Conservation (phyloP, 2,329 filamentous ascomycete species). For the Ambrosiella beaveri region DNA sequence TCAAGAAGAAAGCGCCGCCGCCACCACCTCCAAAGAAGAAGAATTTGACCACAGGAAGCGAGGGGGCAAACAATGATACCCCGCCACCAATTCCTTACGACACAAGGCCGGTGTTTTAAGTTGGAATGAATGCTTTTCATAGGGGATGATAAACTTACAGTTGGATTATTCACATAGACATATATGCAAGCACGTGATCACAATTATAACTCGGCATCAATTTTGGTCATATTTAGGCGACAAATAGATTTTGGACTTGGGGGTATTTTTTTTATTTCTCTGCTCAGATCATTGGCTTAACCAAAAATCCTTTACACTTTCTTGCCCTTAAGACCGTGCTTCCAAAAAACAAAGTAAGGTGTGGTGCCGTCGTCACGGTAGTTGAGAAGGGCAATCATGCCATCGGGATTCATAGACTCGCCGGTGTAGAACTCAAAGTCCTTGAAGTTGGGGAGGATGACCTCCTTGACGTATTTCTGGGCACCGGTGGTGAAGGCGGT, state of each 20-base stretch:
- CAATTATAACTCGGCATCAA: background rate
- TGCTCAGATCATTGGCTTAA: background rate
- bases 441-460: conserved; percentile 70
- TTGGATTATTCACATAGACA: background rate
- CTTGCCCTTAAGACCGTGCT: conserved; percentile 73
- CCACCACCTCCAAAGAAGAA: conserved; percentile 36
- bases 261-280: conserved; percentile 4
- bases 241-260: no score
- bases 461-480: conserved; percentile 59
- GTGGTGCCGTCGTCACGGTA: conserved; percentile 94
- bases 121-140: background rate
- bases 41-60: conserved; percentile 16
- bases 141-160: no score
- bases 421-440: conserved; percentile 91
- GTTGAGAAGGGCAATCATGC: conserved; percentile 89
- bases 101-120: conserved; percentile 26
- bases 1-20: conserved; percentile 36
- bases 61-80: conserved; percentile 14
- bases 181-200: background rate
- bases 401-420: conserved; percentile 81
- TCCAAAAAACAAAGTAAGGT: conserved; percentile 82
- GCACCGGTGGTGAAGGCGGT: conserved; percentile 67
- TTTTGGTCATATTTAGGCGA: no score
- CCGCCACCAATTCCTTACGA: conserved; percentile 37
- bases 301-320: conserved; percentile 56